phyloP scores from a whole-genome alignment of 306 rosid genomes.

The Quercus ilex region DNA sequence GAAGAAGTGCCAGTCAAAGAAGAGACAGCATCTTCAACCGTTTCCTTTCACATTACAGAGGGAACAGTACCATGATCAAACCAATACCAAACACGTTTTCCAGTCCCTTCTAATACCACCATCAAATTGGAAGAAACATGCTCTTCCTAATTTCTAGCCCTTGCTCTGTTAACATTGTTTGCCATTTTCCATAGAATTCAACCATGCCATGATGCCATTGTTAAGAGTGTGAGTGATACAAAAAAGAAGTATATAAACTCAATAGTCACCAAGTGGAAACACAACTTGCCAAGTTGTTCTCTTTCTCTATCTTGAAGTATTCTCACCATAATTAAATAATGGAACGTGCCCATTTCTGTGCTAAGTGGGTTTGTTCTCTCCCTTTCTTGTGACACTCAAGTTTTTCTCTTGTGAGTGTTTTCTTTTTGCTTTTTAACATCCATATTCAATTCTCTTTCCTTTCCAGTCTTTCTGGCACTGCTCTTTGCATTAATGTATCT shows the following conservation, averaged over 20 bases:
- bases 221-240: too few species aligned
- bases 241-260: not conserved
- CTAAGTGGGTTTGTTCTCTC: not conserved
- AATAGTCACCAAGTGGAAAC: not conserved
- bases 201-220: too few species aligned
- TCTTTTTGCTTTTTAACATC: not conserved
- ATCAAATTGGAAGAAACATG: too few species aligned
- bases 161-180: too few species aligned
- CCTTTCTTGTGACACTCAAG: slow-evolving; percentile 14
- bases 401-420: not conserved
- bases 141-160: too few species aligned
- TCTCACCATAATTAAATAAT: slow-evolving; percentile 5
- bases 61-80: too few species aligned
- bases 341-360: not conserved
- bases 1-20: too few species aligned
- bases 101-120: too few species aligned
- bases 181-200: too few species aligned
- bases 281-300: slow-evolving; percentile 10
- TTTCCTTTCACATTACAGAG: too few species aligned
- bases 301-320: slow-evolving; percentile 13
- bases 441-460: not conserved
- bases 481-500: not conserved
- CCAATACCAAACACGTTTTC: too few species aligned
- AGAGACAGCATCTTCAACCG: too few species aligned
- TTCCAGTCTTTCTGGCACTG: slow-evolving; percentile 7